Evolutionary conservation across 225 moss, liverwort and hornwort species (phyloP).

Genomic region (Pseudisothecium myosuroides): DNA sequence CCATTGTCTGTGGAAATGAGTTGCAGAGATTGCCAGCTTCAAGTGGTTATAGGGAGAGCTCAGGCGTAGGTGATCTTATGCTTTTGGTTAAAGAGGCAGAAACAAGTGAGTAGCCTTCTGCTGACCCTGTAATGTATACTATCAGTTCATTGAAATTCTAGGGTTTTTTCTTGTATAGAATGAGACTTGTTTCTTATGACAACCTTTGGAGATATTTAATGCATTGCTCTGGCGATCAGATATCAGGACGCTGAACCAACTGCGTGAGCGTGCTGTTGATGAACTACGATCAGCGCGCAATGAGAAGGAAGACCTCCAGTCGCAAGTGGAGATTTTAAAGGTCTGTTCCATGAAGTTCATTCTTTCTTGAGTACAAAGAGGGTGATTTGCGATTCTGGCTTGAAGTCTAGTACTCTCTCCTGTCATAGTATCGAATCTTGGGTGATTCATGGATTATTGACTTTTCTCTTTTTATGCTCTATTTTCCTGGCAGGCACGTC

Average conservation of each 20-base stretch:
- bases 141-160: not conserved
- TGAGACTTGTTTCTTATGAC: not conserved
- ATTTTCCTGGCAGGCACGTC: slow-evolving; percentile 29
- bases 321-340: slow-evolving; percentile 61
- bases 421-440: not conserved
- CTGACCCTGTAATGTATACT: not conserved
- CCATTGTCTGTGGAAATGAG: not conserved
- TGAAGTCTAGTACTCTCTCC: not conserved
- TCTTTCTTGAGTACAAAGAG: not conserved
- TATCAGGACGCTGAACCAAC: slow-evolving; percentile 73
- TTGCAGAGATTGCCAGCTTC: slow-evolving; percentile 19
- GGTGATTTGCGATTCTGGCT: not conserved
- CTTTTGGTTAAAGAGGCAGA: slow-evolving; percentile 88
- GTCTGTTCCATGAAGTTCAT: not conserved
- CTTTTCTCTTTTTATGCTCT: not conserved
- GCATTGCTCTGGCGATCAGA: slow-evolving; percentile 38
- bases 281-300: slow-evolving; percentile 51
- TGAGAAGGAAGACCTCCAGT: slow-evolving; percentile 53
- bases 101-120: slow-evolving; percentile 43
- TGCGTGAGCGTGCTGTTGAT: slow-evolving; percentile 73
- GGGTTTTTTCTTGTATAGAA: not conserved
- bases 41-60: slow-evolving; percentile 12
- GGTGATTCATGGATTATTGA: not conserved
- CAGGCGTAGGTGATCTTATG: slow-evolving; percentile 71
- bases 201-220: not conserved